A percentile compares a stretch with the other conserved stretches of the same genome.
These are phyloP conservation scores for Sphagnum fallax DNA, from an alignment of 228 moss, liverwort and hornwort genomes.

Conservation along the genomic window DNA sequence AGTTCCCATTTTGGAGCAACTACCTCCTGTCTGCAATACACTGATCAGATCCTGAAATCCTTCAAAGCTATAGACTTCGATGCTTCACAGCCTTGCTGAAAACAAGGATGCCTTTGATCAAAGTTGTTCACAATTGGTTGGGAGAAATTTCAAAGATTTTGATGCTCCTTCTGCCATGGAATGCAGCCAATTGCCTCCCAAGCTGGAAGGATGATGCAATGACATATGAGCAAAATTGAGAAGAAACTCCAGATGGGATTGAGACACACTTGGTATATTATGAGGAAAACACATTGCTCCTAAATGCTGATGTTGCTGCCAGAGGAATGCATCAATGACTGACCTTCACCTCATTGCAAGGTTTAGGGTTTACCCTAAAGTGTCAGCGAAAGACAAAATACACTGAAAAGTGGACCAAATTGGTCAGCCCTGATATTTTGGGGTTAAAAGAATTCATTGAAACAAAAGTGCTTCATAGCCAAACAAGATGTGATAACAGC, in stretches of 20 bases:
- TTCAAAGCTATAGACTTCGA: conserved; percentile 10
- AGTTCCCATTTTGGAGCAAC: conserved; percentile 71
- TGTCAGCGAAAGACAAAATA: too few species aligned
- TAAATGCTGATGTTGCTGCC: conserved; percentile 16
- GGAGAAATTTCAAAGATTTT: conserved; percentile 8
- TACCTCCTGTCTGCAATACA: conserved; percentile 47
- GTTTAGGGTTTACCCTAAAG: not conserved
- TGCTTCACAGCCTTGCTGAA: conserved; percentile 4
- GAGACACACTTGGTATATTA: not conserved
- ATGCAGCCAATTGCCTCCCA: conserved; percentile 15
- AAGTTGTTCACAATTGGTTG: conserved; percentile 6
- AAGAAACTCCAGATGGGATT: not conserved
- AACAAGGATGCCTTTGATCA: conserved; percentile 4
- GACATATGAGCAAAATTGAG: conserved; percentile 9
- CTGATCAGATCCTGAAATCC: conserved; percentile 43
- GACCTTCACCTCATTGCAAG: conserved; percentile 10
- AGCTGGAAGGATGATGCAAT: conserved; percentile 6
- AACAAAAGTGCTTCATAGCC: too few species aligned
- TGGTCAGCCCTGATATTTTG: too few species aligned
- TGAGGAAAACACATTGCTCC: conserved; percentile 6
- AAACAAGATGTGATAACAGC: too few species aligned
- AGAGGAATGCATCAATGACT: conserved; percentile 9
- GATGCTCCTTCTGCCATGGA: conserved; percentile 14
- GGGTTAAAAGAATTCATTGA: too few species aligned
- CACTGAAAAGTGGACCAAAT: too few species aligned